These are phyloP conservation scores for Buddleja alternifolia DNA, from an alignment of 257 asterid species.

Conservation along the genomic window DNA sequence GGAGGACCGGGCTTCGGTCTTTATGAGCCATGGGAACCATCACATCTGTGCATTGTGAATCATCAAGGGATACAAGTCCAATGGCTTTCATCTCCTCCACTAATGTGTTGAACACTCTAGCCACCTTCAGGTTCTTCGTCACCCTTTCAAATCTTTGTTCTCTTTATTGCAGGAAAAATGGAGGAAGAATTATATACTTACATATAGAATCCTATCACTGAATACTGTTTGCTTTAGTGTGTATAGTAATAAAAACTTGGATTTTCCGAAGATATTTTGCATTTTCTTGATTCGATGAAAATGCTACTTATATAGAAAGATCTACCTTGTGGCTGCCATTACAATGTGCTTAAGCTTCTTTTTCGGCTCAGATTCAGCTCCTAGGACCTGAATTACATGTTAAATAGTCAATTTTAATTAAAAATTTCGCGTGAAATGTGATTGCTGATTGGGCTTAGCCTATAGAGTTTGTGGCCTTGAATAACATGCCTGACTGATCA, in stretches of 20 bases:
- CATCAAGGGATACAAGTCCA: constrained; percentile 59
- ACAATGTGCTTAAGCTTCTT: constrained; percentile 61
- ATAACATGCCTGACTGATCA: constrained; percentile 66
- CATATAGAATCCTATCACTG: neutral
- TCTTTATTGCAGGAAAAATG: constrained; percentile 36
- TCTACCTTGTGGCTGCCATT: constrained; percentile 75
- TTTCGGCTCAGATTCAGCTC: constrained; percentile 58
- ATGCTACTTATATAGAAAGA: neutral
- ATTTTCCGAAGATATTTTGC: neutral
- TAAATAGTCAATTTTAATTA: neutral
- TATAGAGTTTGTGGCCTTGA: neutral
- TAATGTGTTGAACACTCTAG: constrained; percentile 61
- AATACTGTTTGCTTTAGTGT: neutral
- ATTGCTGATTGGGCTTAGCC: neutral
- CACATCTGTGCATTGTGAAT: constrained; percentile 68
- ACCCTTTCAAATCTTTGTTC: constrained; percentile 74
- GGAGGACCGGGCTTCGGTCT: constrained; percentile 67
- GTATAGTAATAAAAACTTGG: no score
- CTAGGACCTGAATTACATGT: constrained; percentile 45
- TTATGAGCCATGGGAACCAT: constrained; percentile 81
- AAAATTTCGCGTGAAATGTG: neutral
- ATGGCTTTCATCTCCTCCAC: constrained; percentile 81
- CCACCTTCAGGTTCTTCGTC: constrained; percentile 72
- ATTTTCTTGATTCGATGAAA: no score
- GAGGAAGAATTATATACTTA: neutral